These are phyloP conservation scores for Eutrema yunnanense DNA, from an alignment of 345 rosid genomes.

Conservation along the genomic window DNA sequence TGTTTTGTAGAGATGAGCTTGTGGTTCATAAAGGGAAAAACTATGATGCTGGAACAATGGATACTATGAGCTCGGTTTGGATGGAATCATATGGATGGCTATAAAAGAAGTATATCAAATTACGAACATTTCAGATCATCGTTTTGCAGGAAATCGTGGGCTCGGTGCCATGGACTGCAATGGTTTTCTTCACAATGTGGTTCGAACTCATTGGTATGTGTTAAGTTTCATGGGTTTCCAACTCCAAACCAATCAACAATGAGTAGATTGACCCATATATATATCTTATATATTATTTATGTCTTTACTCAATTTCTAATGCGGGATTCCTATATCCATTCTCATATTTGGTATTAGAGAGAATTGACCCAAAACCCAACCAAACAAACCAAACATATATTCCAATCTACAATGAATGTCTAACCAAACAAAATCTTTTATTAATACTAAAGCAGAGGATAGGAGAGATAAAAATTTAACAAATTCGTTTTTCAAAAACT, in stretches of 20 bases:
- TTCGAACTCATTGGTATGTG: slow-evolving; percentile 76
- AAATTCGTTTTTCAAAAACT: too few species aligned
- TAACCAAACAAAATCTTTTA: too few species aligned
- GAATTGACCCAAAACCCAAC: too few species aligned
- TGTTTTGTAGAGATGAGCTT: slow-evolving; percentile 37
- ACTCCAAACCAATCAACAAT: not conserved
- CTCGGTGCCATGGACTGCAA: slow-evolving; percentile 78
- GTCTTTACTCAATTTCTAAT: too few species aligned
- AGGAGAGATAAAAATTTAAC: too few species aligned
- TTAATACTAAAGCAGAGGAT: too few species aligned
- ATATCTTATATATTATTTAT: too few species aligned
- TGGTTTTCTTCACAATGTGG: slow-evolving; percentile 94
- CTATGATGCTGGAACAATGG: not conserved
- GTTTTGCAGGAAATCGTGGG: slow-evolving; percentile 81
- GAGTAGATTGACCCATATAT: not conserved
- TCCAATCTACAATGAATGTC: too few species aligned
- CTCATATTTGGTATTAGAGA: too few species aligned
- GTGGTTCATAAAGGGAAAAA: slow-evolving; percentile 12
- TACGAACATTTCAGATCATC: slow-evolving; percentile 74
- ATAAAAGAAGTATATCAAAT: slow-evolving; percentile 60
- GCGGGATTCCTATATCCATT: too few species aligned
- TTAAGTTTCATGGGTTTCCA: not conserved
- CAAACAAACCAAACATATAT: too few species aligned
- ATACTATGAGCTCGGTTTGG: slow-evolving; percentile 44
- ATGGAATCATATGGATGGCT: slow-evolving; percentile 62